A percentile compares a stretch with the other conserved stretches of the same genome.
Evolutionary conservation across 371 early-diverging fungal genomes (phyloP).

Genomic region (Chytridiales sp.): DNA sequence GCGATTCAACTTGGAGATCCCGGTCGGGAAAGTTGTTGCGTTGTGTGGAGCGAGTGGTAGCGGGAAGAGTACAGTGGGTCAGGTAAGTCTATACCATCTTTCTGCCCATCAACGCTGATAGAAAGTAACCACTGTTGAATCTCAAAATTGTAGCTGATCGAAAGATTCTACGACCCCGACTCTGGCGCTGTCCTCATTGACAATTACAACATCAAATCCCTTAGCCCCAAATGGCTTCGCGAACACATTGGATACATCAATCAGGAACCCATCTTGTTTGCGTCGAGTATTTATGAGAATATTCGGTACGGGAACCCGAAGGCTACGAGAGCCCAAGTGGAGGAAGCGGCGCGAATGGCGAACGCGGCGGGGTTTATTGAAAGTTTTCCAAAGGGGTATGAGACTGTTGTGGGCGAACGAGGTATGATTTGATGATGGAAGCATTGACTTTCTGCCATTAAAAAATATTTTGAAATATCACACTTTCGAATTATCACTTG

Average conservation of each 20-base stretch:
- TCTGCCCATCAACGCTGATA: neutral
- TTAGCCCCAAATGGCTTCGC: conserved; percentile 30
- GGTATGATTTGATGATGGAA: neutral
- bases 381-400: conserved; percentile 69
- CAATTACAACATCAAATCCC: neutral
- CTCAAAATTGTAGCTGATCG: conserved; percentile 28
- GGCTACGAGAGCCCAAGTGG: conserved; percentile 59
- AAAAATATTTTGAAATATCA: too few relatives aligned
- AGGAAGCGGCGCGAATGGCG: conserved; percentile 65
- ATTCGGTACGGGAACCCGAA: conserved; percentile 59
- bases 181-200: conserved; percentile 84
- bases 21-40: conserved; percentile 52
- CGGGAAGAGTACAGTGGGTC: conserved; percentile 56
- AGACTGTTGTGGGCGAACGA: conserved; percentile 75
- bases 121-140: too few relatives aligned
- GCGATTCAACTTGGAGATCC: conserved; percentile 42
- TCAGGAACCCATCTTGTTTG: conserved; percentile 73
- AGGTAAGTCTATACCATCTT: conserved; percentile 12
- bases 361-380: conserved; percentile 78
- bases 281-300: conserved; percentile 76
- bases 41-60: conserved; percentile 55
- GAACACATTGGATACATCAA: conserved; percentile 42
- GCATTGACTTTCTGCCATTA: too few relatives aligned
- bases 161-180: conserved; percentile 73
- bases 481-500: too few relatives aligned